Conservation (phyloP, 2,329 filamentous ascomycete species). For the Fusarium robinianum region DNA sequence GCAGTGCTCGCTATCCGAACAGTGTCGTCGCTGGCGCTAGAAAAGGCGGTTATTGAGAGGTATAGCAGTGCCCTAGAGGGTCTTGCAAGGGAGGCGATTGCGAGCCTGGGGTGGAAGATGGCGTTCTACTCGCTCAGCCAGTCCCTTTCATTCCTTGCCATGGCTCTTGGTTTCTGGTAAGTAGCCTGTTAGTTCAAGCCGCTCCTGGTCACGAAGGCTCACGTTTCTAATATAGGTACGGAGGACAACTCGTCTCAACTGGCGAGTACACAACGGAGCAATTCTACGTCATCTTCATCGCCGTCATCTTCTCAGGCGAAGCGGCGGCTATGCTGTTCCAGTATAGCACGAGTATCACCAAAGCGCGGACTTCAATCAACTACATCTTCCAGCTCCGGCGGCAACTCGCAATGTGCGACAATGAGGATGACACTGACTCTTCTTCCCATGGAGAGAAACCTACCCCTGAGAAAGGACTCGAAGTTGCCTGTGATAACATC, state of each 20-base stretch:
- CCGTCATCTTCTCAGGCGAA: conserved; percentile 52
- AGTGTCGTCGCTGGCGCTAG: conserved; percentile 53
- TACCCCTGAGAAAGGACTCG: conserved; percentile 34
- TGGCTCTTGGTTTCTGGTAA: conserved; percentile 48
- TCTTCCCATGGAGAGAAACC: conserved; percentile 1
- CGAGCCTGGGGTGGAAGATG: conserved; percentile 45
- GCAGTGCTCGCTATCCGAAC: conserved; percentile 55
- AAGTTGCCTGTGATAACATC: conserved; percentile 55
- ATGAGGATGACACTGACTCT: conserved; percentile 27
- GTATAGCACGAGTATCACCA: conserved; percentile 57
- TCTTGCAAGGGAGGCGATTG: conserved; percentile 39
- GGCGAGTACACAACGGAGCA: conserved; percentile 53
- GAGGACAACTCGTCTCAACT: conserved; percentile 45
- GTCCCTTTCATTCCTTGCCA: conserved; percentile 45
- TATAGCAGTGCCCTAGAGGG: conserved; percentile 41
- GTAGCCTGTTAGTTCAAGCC: neutral
- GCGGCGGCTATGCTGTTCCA: conserved; percentile 49
- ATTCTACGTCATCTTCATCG: conserved; percentile 58
- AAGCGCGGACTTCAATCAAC: conserved; percentile 53
- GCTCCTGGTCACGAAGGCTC: neutral
- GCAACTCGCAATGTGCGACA: conserved; percentile 39
- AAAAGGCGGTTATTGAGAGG: conserved; percentile 46
- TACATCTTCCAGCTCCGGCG: conserved; percentile 51
- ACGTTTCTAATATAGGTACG: conserved; percentile 39
- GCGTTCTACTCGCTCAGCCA: conserved; percentile 48